Evolutionary conservation across 2,329 filamentous ascomycete species (phyloP), one percentile per base, ranked within the genome.

Genomic region (Emericellopsis atlantica): DNA sequence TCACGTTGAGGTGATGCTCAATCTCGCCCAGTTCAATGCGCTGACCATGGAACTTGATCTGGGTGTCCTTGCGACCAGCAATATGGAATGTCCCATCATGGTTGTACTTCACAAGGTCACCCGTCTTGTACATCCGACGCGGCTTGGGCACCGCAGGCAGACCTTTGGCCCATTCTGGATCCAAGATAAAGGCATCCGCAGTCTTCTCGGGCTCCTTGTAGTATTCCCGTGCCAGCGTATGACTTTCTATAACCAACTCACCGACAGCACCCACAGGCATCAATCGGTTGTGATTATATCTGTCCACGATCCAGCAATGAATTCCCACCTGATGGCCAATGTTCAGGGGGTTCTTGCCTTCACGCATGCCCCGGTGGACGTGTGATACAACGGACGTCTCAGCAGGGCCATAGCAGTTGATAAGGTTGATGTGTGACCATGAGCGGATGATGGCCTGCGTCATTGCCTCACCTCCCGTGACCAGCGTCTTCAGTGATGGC

Each of bases 1-100:
- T 40, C 23, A 33, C 4, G 31, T 33, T 40, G 36, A 41, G 36
- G 12, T 43, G 39, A 33, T 43, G 33, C 37, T 47, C 45, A 21
- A 47, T 41, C 32, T 47, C 45, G 8, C 37, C 44, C 4, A 69
- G 56, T 53, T 68, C 75, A 43, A 71, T 57, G 41, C 70, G 51
- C 42, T 65, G 73, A 33, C 75, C 76, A 23, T 64, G 61, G 12
- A 76, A 51, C 49, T 76, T 76, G 37, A 75, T 61, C 50, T 75
- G 76, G 15, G 67, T 68, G 48, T 81, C 77, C 48, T 74, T 76
- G 24, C 78, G 66, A 24, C 74, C 74, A 39, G 39, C 23, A 16
- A 24, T 40, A 7, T 31, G 10, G 15, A 43, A 23, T 9, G 41
- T 31, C 6, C 41, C 41, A 24, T 43, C 41, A 74, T 56, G 44